Base-by-base conservation (phyloP, 768 basidiomycete genomes). In the Leucogyrophana mollusca region DNA sequence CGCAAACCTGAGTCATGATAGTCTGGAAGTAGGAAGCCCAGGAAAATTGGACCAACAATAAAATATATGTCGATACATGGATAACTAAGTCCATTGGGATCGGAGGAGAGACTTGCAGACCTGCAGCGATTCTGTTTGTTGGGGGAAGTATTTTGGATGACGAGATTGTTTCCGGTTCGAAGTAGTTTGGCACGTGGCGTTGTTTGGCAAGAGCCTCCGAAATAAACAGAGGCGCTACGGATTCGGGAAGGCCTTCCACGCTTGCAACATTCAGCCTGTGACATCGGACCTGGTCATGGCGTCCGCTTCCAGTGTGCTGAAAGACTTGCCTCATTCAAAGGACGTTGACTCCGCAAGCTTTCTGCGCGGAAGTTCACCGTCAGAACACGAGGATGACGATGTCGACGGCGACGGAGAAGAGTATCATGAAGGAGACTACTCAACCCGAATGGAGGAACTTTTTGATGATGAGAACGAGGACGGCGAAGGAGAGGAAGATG, bases 391-490 rank as follows among this genome's bases (percentile, higher is more conserved):
- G 61, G 56, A 43, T 18, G 60, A 62, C 10, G 40, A 64, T 9
- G 61, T 56, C 41, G 71, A 64, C 47, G 75, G 69, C 38, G 73
- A 72, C 39, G 73, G 71, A 21, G 71, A 73, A 5, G 67, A 67
- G 36, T 67, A 64, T 33, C 66, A 72, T 49, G 54, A 55, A 20
- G 78, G 79, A 3, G 79, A 85, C 61, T 88, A 89, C 59, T 78
- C 84, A 3, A 68, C 80, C 38, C 82, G 77, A 37, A 80, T 87
- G 77, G 81, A 81, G 34, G 86, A 88, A 55, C 68, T 87, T 14
- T 73, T 87, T 54, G 73, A 71, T 45, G 52, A 50, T 9, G 62
- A 61, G 11, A 57, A 58, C 4, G 61, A 56, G 18, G 66, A 62
- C 14, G 71, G 72, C 3, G 38, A 16, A 3, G 39, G 11, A n/a